Base-by-base conservation (phyloP, 768 basidiomycete genomes). In the Collybiopsis luxurians region DNA sequence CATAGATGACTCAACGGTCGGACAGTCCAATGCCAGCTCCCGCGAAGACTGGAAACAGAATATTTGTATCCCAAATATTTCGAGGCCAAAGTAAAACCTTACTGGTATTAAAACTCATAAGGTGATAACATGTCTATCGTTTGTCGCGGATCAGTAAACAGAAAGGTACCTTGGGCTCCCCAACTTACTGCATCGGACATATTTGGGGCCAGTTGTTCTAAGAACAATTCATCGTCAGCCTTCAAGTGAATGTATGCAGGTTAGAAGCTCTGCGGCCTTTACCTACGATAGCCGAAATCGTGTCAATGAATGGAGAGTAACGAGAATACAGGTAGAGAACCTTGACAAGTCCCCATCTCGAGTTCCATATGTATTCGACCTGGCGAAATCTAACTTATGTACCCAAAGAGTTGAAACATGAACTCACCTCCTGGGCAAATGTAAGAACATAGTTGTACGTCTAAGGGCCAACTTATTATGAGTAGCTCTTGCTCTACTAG, bases 301-400 rank as follows among this genome's bases (percentile, higher is more conserved):
- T 40, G 36, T 52, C 50, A 19, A 52, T 28, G 21, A 52, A 52
- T 6, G 50, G 50, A 38, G 50, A 52, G 19, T 52, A 52, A 23
- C 50, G 50, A 36, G 31, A 23, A 19, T 21, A 38, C 2, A 52
- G 12, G 17, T 52, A 52, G 4, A 52, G 34, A 36, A 52, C 38
- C 15, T 52, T 38, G 30, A 52, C 36, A 15, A 36, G n/a, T 36
- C 50, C 50, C 50, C 50, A 52, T 38, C 26, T 36, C 21, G 50
- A 52, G 36, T 13, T 3, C 50, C 50, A 52, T 21, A 52, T 31
- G 34, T 52, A 39, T 30, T 21, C 50, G 19, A 52, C 34, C 50
- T 50, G 19, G 23, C n/a, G n/a, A 21, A n/a, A 31, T 19, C 12
- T 26, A 19, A 27, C 7, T 6, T 23, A 30, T 30, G 23, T 30